Evolutionary conservation across 257 asterid species (phyloP).

Genomic region (Rhazya stricta): DNA sequence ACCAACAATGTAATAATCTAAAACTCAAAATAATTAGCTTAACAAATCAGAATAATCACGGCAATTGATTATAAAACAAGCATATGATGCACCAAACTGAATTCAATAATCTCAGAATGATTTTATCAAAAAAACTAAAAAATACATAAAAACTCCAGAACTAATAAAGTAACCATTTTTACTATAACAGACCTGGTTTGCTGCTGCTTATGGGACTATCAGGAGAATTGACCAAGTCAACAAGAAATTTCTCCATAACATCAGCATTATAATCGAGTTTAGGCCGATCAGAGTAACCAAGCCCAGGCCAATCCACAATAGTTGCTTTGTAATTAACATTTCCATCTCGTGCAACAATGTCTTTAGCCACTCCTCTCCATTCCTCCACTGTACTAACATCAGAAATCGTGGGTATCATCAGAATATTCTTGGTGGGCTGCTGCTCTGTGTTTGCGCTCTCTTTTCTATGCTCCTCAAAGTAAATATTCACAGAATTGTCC

Average conservation of each 20-base stretch:
- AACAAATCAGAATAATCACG: not conserved
- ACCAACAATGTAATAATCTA: not conserved
- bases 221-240: slow-evolving; percentile 61
- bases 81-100: not conserved
- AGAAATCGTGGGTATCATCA: slow-evolving; percentile 85
- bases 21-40: not conserved
- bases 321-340: slow-evolving; percentile 55
- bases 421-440: slow-evolving; percentile 49
- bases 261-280: slow-evolving; percentile 76
- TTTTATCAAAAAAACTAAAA: not conserved
- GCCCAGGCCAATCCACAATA: slow-evolving; percentile 95
- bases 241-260: slow-evolving; percentile 85
- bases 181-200: slow-evolving; percentile 39
- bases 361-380: slow-evolving; percentile 85
- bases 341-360: slow-evolving; percentile 46
- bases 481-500: slow-evolving; percentile 58
- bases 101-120: not conserved
- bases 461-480: slow-evolving; percentile 56
- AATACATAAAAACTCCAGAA: not conserved
- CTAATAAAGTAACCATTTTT: slow-evolving; percentile 1
- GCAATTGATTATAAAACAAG: not conserved
- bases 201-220: slow-evolving; percentile 51
- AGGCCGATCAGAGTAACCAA: slow-evolving; percentile 88
- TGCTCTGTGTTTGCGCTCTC: slow-evolving; percentile 23
- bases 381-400: slow-evolving; percentile 96